Base-by-base conservation (phyloP, 495 filamentous ascomycete genomes). In the Penicilliopsis zonata region DNA sequence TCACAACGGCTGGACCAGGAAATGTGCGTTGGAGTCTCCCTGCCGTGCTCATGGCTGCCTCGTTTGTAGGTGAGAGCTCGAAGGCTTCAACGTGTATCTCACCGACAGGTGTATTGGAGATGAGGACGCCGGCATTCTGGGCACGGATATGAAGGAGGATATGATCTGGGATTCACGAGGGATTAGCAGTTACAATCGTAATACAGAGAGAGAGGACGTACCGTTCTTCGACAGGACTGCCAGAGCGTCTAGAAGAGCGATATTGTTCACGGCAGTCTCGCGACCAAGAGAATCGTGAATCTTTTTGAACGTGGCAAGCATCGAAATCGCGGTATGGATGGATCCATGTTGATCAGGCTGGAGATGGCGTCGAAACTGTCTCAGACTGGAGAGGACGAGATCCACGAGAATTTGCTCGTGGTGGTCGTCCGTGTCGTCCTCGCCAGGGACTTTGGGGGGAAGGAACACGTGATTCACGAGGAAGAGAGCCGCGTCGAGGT, bases 91-190 rank as follows among this genome's bases (percentile, higher is more conserved):
- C 48, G 1, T 58, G 26, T 22, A 71, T 49, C 4, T 36, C 22
- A n/a, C 52, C 20, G 0, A 40, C 26, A 0, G 30, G 22, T n/a
- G n/a, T n/a, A 22, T 40, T 49, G 2, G 52, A 57, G 26, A 79
- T 44, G 6, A 79, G 39, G 0, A 80, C 33, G 0, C 55, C 77
- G 1, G 72, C 71, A 45, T 82, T 82, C 41, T 81, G 77, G 9
- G 44, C 52, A n/a, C 45, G 42, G 18, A 80, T 52, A 33, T 76
- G 47, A 9, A 74, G 38, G 1, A 53, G 42, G 16, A 69, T 28
- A 28, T 5, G 9, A n/a, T 13, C 26, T 24, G n/a, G n/a, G 7
- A 24, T 6, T 24, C 22, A 24, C 7, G n/a, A 24, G 7, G n/a
- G 8, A 5, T 13, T 14, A 28, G 26, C 14, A 14, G 12, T 5